Evolutionary conservation across 2,329 filamentous ascomycete genomes (phyloP), one percentile per base, ranked within the genome.

Genomic region (Phialophora expanda): DNA sequence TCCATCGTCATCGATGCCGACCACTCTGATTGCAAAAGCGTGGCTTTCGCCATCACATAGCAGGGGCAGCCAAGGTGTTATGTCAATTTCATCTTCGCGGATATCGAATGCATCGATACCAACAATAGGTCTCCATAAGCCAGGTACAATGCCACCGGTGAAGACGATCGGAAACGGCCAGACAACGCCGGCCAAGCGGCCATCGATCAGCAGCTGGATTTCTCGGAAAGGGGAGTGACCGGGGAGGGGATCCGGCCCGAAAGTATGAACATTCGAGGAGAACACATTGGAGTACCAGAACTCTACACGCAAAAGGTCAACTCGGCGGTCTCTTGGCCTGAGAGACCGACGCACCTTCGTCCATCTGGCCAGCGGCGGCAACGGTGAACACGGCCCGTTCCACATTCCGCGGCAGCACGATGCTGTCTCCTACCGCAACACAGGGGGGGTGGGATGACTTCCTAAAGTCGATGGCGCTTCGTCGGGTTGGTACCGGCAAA

Each of bases 231-330:
- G 17, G 1, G 56, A 50, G 17, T 59, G 30, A 28, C 56, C 44
- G 26, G 41, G 32, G 4, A 59, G 38, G 7, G 28, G 30, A 22
- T 59, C 44, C 28, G n/a, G 3, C 14, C 44, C 56, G n/a, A 59
- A 59, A 3, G 56, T 59, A 26, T 34, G 34, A 8, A 48, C 26
- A 4, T 59, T 22, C 26, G 56, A 59, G 30, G 41, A 59, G 26
- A 50, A 46, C 12, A 59, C 56, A 22, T 59, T 59, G 44, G 56
- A 59, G n/a, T 59, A 59, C 56, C 56, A 59, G 17, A 59, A 59
- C 24, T 59, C 56, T 59, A 26, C 9, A 28, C 24, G 14, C 41
- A 17, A 12, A 32, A 8, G 8, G 28, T 59, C 44, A 59, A 28
- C 41, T 8, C 3, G 17, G 53, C 24, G 9, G 28, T 22, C 7